A percentile compares a stretch with the other conserved stretches of the same genome.
phyloP scores from a whole-genome alignment of 2,329 filamentous ascomycete species.

The Alternaria metachromatica region DNA sequence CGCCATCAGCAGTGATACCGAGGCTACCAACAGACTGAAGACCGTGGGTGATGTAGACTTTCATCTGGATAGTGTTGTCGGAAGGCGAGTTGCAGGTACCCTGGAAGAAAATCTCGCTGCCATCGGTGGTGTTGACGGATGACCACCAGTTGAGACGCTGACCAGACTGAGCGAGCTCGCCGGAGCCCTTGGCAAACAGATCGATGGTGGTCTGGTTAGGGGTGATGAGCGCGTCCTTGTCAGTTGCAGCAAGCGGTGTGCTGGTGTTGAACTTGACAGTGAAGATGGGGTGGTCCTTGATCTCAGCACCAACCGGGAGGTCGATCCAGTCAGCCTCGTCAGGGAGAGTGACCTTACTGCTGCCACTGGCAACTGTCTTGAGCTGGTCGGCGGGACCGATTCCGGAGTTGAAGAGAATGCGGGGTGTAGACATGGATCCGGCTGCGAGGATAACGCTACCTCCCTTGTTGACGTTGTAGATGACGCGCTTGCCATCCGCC shows the following conservation, averaged over 20 bases:
- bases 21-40: constrained; percentile 66
- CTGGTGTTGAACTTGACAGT: constrained; percentile 42
- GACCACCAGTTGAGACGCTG: constrained; percentile 59
- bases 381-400: constrained; percentile 66
- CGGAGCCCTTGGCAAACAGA: constrained; percentile 45
- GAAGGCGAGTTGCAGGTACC: constrained; percentile 55
- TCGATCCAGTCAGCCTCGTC: constrained; percentile 56
- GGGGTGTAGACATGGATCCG: constrained; percentile 71
- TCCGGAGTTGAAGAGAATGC: constrained; percentile 71
- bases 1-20: constrained; percentile 44
- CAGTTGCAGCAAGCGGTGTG: constrained; percentile 22
- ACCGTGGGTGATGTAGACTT: constrained; percentile 67
- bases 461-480: constrained; percentile 62
- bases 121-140: constrained; percentile 52
- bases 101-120: constrained; percentile 49
- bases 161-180: constrained; percentile 55
- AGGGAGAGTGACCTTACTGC: constrained; percentile 51
- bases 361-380: constrained; percentile 51
- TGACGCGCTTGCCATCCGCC: constrained; percentile 48
- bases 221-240: constrained; percentile 31
- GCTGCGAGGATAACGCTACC: constrained; percentile 72
- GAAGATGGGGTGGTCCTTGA: constrained; percentile 51
- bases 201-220: constrained; percentile 40
- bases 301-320: constrained; percentile 56
- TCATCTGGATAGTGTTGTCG: constrained; percentile 45